A percentile compares a stretch with the other conserved stretches of the same genome.
Conservation (phyloP, 257 asterid genomes). For the Agastache rugosa region DNA sequence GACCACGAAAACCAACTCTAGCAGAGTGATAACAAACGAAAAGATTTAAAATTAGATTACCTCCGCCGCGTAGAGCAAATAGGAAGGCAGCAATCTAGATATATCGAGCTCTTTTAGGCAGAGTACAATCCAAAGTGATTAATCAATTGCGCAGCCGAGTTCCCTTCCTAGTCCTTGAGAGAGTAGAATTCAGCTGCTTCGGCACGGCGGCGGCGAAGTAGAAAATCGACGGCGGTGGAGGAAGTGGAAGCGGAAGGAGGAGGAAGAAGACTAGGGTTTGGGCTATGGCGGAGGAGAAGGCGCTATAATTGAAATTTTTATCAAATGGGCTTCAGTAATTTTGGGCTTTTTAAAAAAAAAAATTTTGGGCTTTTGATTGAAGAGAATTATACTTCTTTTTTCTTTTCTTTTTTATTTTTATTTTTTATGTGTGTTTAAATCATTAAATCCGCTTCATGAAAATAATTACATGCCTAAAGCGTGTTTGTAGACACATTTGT, state of each 20-base stretch:
- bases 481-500: no score
- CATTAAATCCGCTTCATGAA: no score
- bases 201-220: background rate
- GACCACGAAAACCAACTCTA: background rate
- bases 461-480: no score
- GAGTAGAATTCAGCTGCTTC: background rate
- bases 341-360: no score
- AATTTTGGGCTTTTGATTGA: no score
- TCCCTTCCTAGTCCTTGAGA: background rate
- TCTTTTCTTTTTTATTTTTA: no score
- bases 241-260: background rate
- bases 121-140: background rate
- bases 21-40: background rate
- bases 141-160: background rate
- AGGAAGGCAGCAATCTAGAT: background rate
- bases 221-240: background rate
- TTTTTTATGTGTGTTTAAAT: no score
- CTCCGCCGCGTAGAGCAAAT: background rate
- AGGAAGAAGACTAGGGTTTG: background rate
- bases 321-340: no score
- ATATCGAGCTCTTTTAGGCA: background rate
- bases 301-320: no score
- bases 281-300: background rate
- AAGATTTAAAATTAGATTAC: background rate
- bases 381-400: no score